Conservation (phyloP, 805 yeast species). For the Nakazawaea holstii region DNA sequence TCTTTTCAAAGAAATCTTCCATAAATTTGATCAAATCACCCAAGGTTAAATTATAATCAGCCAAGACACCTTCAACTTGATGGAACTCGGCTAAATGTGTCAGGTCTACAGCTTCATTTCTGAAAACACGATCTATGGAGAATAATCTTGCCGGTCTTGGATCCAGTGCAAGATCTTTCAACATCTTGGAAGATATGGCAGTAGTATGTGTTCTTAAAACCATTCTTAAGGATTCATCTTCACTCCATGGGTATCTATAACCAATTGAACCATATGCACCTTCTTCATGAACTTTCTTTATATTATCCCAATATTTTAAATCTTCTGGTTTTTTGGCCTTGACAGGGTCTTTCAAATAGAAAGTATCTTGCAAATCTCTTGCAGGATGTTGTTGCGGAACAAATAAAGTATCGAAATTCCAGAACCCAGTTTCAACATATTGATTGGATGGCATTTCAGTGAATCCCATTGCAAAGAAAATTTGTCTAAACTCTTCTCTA, state of each 20-base stretch:
- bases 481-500: constrained; percentile 95
- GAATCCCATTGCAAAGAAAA: constrained; percentile 97
- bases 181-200: constrained; percentile 84
- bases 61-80: constrained; percentile 98
- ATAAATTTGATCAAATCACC: constrained; percentile 97
- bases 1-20: constrained; percentile 93
- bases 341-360: constrained; percentile 91
- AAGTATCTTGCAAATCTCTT: constrained; percentile 97
- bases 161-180: constrained; percentile 79
- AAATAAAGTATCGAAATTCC: constrained; percentile 95
- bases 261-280: constrained; percentile 96
- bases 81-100: constrained; percentile 99
- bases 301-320: constrained; percentile 67
- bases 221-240: constrained; percentile 81
- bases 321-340: constrained; percentile 82
- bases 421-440: constrained; percentile 96
- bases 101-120: constrained; percentile 99
- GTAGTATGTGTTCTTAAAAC: constrained; percentile 98
- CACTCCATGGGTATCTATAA: constrained; percentile 97
- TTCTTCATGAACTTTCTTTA: constrained; percentile 77
- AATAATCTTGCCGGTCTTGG: constrained; percentile 89
- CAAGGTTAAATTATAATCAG: constrained; percentile 89
- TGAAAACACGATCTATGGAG: constrained; percentile 96
- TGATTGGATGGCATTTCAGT: constrained; percentile 99
- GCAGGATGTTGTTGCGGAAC: constrained; percentile 99